Evolutionary conservation across 768 basidiomycete genomes (phyloP).

Genomic region (Pholiota molesta): DNA sequence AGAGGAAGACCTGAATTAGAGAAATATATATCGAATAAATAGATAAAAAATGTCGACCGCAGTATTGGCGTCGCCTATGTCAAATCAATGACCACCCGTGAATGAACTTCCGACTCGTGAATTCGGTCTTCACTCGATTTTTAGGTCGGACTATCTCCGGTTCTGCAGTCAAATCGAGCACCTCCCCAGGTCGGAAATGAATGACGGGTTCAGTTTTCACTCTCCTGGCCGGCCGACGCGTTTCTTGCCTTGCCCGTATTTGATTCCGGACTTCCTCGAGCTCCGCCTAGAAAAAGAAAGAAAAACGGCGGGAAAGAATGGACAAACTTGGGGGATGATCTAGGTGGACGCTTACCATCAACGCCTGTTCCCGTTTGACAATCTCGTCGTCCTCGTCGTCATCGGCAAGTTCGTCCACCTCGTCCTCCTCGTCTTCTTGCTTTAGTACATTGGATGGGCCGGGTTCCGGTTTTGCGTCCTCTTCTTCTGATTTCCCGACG

Average conservation of each 20-base stretch:
- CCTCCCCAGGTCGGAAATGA: background rate
- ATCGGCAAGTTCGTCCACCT: background rate
- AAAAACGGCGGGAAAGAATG: too few species aligned
- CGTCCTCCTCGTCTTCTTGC: background rate
- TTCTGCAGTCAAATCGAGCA: background rate
- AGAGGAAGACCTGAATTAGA: background rate
- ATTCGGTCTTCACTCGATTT: slow-evolving; percentile 5
- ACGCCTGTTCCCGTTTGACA: slow-evolving; percentile 1
- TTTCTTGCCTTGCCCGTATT: slow-evolving; percentile 1
- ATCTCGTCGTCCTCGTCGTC: background rate
- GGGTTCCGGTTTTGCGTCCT: background rate
- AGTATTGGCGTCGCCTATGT: background rate
- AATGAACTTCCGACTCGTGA: background rate
- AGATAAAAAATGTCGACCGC: background rate
- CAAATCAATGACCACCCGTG: background rate
- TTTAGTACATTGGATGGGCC: too few species aligned
- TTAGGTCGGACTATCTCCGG: background rate
- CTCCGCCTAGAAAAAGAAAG: background rate
- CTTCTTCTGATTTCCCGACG: background rate
- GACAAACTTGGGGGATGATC: background rate
- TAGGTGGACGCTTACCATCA: background rate
- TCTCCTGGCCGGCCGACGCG: too few species aligned
- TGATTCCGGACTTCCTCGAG: slow-evolving; percentile 6
- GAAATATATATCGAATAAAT: background rate
- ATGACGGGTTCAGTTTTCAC: background rate